Evolutionary conservation across 2,329 filamentous ascomycete species (phyloP).

Genomic region (Aspergillus hiratsukae): DNA sequence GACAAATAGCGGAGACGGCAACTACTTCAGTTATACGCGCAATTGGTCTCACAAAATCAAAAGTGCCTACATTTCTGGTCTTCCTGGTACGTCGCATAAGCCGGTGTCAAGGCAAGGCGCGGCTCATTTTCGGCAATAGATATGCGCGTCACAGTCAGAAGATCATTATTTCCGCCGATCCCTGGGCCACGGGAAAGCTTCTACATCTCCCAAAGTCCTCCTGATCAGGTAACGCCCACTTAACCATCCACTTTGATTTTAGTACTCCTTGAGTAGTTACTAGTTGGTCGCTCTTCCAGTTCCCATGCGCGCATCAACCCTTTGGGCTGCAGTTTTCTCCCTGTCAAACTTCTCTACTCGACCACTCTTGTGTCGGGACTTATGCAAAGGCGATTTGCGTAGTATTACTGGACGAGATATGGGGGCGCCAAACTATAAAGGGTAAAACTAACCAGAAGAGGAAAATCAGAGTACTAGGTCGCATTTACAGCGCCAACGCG

Average conservation of each 20-base stretch:
- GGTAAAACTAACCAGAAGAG: not conserved
- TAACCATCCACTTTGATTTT: conserved; percentile 32
- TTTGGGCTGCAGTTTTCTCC: conserved; percentile 16
- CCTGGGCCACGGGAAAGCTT: not conserved
- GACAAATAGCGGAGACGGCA: not conserved
- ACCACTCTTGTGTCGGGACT: not conserved
- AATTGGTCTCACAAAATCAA: not conserved
- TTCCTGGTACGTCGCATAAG: not conserved
- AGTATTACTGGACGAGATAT: not conserved
- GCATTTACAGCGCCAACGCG: conserved; percentile 15
- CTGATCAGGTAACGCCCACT: conserved; percentile 26
- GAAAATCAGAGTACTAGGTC: not conserved
- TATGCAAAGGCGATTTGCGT: not conserved
- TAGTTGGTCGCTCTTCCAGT: conserved; percentile 25
- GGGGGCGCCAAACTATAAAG: not conserved
- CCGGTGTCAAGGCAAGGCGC: not conserved
- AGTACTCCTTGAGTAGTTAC: conserved; percentile 25
- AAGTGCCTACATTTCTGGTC: not conserved
- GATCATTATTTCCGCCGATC: not conserved
- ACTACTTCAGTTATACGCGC: not conserved
- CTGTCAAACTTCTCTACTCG: conserved; percentile 10
- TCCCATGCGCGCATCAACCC: conserved; percentile 30
- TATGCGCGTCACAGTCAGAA: not conserved
- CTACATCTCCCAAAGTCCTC: not conserved
- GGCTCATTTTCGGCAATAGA: not conserved